phyloP scores from a whole-genome alignment of 176 grass and related monocot species.

The Panicum miliaceum region DNA sequence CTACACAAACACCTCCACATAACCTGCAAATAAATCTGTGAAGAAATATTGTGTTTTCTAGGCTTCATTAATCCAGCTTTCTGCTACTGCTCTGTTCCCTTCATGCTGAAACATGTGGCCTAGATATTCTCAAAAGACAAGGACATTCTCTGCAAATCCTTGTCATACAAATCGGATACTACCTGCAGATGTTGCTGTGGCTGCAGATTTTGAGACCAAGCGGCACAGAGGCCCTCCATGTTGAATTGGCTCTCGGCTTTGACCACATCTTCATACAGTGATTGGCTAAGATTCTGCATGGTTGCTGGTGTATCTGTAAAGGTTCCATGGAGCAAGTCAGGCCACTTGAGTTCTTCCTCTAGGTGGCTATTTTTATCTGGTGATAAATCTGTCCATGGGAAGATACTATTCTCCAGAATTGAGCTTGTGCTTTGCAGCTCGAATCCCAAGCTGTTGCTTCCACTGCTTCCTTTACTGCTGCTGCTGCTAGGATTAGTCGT shows the following conservation, averaged over 20 bases:
- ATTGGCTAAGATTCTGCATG: constrained; percentile 49
- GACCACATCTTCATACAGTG: constrained; percentile 55
- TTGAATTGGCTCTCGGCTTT: constrained; percentile 50
- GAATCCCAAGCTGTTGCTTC: constrained; percentile 40
- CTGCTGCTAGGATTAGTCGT: constrained; percentile 40
- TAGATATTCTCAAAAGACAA: constrained; percentile 58
- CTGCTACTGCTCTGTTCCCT: constrained; percentile 35
- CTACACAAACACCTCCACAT: constrained; percentile 33
- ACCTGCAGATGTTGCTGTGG: constrained; percentile 46
- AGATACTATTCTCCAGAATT: constrained; percentile 46
- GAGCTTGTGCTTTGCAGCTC: constrained; percentile 52
- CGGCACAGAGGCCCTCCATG: constrained; percentile 42
- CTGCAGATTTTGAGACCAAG: constrained; percentile 48
- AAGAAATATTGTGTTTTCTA: constrained; percentile 41
- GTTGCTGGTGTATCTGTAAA: constrained; percentile 35
- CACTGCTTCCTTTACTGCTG: constrained; percentile 44
- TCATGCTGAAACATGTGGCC: constrained; percentile 26
- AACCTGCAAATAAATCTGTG: constrained; percentile 37
- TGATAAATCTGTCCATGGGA: constrained; percentile 54
- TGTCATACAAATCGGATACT: constrained; percentile 55
- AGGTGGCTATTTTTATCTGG: constrained; percentile 47
- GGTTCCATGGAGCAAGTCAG: constrained; percentile 54
- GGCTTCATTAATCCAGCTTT: constrained; percentile 36
- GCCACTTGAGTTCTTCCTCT: constrained; percentile 70
- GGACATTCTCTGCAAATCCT: constrained; percentile 61